Evolutionary conservation across 2,329 filamentous ascomycete genomes (phyloP), one percentile per base, ranked within the genome.

Genomic region (Fusarium illudens): DNA sequence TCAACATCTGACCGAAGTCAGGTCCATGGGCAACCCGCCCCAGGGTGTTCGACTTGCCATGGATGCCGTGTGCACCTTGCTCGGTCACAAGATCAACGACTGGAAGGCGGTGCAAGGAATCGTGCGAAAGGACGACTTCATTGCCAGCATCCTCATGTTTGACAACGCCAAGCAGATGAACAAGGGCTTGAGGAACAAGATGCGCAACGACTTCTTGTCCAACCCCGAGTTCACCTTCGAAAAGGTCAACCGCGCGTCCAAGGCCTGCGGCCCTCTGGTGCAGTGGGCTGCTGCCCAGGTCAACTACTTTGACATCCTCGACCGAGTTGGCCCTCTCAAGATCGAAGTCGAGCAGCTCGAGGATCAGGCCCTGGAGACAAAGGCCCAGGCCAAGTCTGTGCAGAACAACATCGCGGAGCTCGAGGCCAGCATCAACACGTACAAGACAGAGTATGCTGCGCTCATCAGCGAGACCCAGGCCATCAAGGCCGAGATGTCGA

Each of bases 251-350:
- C 93, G 94, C 73, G 96, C 96, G 64, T 97, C 92, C 81, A 97
- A 96, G 82, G 96, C 96, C 48, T 99, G 96, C 79, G 96, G 96
- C 75, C 96, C 96, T 25, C 86, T 99, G 13, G 95, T 99, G 17
- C 94, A 97, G 77, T 99, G 96, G 96, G 95, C 97, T 4, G 87
- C 93, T 78, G 96, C 96, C 19, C 96, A 99, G 80, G 96, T 99
- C 76, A 94, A 92, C 75, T 99, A 97, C 80, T 97, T 95, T n/a
- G 94, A 96, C 70, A 99, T 99, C 73, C 83, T 99, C 67, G 94
- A 98, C 76, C 90, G 93, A 34, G 94, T 99, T 62, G 96, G 95
- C 2, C 96, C 96, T 22, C 84, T 99, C 58, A 91, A 95, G 76
- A 91, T 95, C 51, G 96, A 99, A 79, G 95, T 99, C 46, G 87